Conservation (phyloP, 1,139 yeast species). For the Suhomyces yuchorum region DNA sequence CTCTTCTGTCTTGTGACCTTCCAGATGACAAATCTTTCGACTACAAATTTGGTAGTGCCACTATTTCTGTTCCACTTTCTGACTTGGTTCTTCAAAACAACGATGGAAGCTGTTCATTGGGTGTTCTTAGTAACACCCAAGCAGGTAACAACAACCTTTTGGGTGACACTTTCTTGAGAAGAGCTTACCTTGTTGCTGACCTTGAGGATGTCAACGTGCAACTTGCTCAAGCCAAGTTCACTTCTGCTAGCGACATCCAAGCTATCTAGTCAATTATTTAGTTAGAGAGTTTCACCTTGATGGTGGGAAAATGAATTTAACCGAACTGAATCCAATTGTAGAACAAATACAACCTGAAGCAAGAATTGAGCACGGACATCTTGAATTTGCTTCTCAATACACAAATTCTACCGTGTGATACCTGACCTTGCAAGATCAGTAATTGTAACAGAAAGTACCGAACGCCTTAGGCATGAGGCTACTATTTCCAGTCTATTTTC, state of each 20-base stretch:
- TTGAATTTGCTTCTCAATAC: no score
- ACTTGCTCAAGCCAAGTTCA: conserved; percentile 24
- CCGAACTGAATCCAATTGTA: no score
- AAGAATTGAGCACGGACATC: no score
- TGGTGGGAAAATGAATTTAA: no score
- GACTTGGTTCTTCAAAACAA: conserved; percentile 10
- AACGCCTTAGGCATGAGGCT: no score
- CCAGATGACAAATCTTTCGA: conserved; percentile 5
- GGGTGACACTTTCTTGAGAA: conserved; percentile 36
- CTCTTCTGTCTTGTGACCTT: conserved; percentile 1
- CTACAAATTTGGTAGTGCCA: conserved; percentile 7
- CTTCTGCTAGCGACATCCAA: conserved; percentile 5
- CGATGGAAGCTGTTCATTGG: conserved; percentile 4
- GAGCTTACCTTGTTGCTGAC: conserved; percentile 32
- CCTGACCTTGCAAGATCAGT: no score
- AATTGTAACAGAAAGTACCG: no score
- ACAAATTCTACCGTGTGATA: no score
- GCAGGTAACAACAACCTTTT: conserved; percentile 15
- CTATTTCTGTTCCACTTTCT: conserved; percentile 10
- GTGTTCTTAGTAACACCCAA: conserved; percentile 3
- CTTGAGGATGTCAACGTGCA: conserved; percentile 30
- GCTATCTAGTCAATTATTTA: neutral
- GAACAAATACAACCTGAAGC: no score
- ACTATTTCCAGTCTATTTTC: no score
- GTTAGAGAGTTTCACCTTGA: neutral